Conservation (phyloP, 805 yeast species). For the Zygoascus bituminiphila region DNA sequence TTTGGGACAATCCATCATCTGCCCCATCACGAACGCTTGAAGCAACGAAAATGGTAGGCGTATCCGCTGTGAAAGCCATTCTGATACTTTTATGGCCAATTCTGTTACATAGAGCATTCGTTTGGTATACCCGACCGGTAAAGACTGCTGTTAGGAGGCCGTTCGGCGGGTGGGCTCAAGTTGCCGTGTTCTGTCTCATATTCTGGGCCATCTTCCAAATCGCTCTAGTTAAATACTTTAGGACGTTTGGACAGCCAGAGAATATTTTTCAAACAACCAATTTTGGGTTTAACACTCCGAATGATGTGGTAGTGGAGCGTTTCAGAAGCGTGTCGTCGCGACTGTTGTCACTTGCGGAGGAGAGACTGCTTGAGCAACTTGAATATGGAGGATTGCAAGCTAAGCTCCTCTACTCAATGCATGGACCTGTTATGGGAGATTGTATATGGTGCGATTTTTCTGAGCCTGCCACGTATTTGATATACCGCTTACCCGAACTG, state of each 20-base stretch:
- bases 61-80: background rate
- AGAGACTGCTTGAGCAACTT: constrained; percentile 11
- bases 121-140: background rate
- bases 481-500: constrained; percentile 15
- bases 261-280: constrained; percentile 15
- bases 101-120: background rate
- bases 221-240: background rate
- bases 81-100: background rate
- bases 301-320: constrained; percentile 14
- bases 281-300: constrained; percentile 15
- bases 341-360: constrained; percentile 5
- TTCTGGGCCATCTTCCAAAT: background rate
- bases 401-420: constrained; percentile 15
- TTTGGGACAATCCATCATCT: too few species aligned
- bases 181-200: background rate
- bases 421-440: constrained; percentile 18
- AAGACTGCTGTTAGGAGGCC: background rate
- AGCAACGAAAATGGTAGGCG: background rate
- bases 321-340: constrained; percentile 4
- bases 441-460: constrained; percentile 19
- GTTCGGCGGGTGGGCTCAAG: background rate
- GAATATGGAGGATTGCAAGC: constrained; percentile 12
- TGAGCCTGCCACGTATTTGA: constrained; percentile 10
- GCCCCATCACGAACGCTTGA: too few species aligned
- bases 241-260: background rate